These are phyloP conservation scores for Akanthomyces dipterigenus DNA, from an alignment of 2,329 filamentous ascomycete genomes.

Conservation along the genomic window DNA sequence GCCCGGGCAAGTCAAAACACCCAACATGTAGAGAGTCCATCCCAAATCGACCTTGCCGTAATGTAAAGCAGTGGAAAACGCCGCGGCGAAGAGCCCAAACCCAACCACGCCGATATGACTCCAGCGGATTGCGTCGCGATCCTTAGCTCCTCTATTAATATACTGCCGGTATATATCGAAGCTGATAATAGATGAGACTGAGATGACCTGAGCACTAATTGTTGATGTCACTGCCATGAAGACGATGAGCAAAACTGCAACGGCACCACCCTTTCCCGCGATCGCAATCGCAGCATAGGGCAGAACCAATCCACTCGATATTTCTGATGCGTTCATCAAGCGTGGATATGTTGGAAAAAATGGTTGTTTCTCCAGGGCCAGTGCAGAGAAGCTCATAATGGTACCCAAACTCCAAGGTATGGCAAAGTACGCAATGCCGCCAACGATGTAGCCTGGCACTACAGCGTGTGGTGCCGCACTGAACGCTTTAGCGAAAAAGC, in stretches of 20 bases:
- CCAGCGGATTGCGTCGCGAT: conserved; percentile 43
- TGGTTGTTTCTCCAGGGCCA: conserved; percentile 39
- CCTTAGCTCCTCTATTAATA: conserved; percentile 37
- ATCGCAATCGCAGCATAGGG: conserved; percentile 64
- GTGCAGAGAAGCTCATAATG: conserved; percentile 39
- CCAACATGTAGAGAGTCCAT: conserved; percentile 50
- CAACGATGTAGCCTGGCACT: conserved; percentile 46
- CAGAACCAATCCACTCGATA: conserved; percentile 61
- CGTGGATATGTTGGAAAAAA: conserved; percentile 48
- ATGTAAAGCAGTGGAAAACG: conserved; percentile 45
- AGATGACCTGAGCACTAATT: conserved; percentile 45
- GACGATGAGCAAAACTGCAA: conserved; percentile 59
- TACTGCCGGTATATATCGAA: conserved; percentile 49
- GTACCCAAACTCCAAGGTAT: conserved; percentile 49
- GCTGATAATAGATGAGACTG: conserved; percentile 45
- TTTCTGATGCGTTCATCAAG: conserved; percentile 52
- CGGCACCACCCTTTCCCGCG: conserved; percentile 63
- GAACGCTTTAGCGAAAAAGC: conserved; percentile 48
- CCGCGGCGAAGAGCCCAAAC: conserved; percentile 44
- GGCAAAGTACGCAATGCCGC: conserved; percentile 46
- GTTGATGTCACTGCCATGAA: conserved; percentile 71
- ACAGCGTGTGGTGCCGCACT: conserved; percentile 39
- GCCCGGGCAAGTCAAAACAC: conserved; percentile 45
- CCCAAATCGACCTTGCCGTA: conserved; percentile 47
- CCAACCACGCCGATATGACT: conserved; percentile 47